Evolutionary conservation across 139 green algal genomes (phyloP), one percentile per base, ranked within the genome.

Genomic region (Pleodorina starrii): DNA sequence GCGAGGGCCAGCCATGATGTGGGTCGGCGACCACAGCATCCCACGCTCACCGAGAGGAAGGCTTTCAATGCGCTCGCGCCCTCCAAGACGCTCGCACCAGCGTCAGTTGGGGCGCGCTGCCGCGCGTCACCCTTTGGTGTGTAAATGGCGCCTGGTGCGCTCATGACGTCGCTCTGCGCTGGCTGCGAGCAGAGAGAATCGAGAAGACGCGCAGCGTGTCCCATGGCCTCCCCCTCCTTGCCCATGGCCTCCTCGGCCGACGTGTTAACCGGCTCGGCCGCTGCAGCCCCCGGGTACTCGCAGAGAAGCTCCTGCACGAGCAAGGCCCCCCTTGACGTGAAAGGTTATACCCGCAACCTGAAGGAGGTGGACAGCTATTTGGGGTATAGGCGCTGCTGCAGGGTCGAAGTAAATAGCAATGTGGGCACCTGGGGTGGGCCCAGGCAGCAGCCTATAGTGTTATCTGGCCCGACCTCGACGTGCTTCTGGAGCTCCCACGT

Each of bases 391-490:
- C n/a, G n/a, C n/a, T n/a, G n/a, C n/a, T n/a, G n/a, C n/a, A n/a
- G n/a, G n/a, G n/a, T n/a, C n/a, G n/a, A n/a, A n/a, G n/a, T n/a
- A n/a, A n/a, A n/a, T n/a, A n/a, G n/a, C n/a, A n/a, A n/a, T n/a
- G n/a, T n/a, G n/a, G n/a, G n/a, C n/a, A n/a, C n/a, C n/a, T n/a
- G n/a, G n/a, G n/a, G n/a, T n/a, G n/a, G n/a, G n/a, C n/a, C n/a
- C n/a, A n/a, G n/a, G n/a, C n/a, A n/a, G n/a, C n/a, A n/a, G n/a
- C n/a, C n/a, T n/a, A n/a, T n/a, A n/a, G n/a, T n/a, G n/a, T n/a
- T n/a, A n/a, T n/a, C n/a, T n/a, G n/a, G n/a, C n/a, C 71, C 73
- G 5, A 66, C 75, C 75, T 83, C 68, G 29, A 83, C 75, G 19
- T 68, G 46, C n/a, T 83, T 66, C 35, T 68, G 44, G 0, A 83